Percentiles rank a stretch among this genome's conserved stretches.
phyloP scores from a whole-genome alignment of 1,284 basidiomycete species.

The Ceratobasidium sp. region DNA sequence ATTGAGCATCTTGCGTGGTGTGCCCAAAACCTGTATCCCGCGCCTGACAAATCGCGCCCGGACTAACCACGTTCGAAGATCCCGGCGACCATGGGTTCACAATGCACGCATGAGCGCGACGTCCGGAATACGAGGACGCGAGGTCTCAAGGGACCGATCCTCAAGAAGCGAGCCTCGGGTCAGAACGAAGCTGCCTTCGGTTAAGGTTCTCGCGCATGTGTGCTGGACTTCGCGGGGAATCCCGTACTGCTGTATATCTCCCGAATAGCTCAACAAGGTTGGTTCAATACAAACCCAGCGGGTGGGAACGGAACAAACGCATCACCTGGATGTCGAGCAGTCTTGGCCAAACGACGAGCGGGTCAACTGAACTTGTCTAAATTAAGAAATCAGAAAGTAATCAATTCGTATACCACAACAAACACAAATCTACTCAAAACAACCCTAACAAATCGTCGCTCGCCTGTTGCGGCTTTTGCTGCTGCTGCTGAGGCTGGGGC shows the following conservation, averaged over 20 bases:
- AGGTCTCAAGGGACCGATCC: slow-evolving; percentile 3
- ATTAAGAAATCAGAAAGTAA: slow-evolving; percentile 7
- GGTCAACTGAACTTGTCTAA: background rate
- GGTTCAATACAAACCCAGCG: background rate
- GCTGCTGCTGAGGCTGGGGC: slow-evolving; percentile 53
- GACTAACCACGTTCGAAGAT: background rate
- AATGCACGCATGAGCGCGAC: slow-evolving; percentile 13
- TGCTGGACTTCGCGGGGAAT: background rate
- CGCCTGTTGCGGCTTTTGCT: slow-evolving; percentile 52
- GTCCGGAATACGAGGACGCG: slow-evolving; percentile 1
- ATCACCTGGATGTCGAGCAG: background rate
- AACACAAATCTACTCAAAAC: slow-evolving; percentile 55
- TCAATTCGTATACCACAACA: slow-evolving; percentile 28
- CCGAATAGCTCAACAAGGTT: background rate
- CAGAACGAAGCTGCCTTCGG: slow-evolving; percentile 33
- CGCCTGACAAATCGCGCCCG: slow-evolving; percentile 5
- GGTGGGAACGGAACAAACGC: background rate
- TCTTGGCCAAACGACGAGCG: background rate
- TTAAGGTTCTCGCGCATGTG: slow-evolving; percentile 16
- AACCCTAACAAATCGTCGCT: slow-evolving; percentile 64
- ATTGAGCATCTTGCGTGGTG: background rate
- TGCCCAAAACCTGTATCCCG: background rate
- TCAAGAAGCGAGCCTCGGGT: slow-evolving; percentile 27
- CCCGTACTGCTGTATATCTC: slow-evolving; percentile 4
- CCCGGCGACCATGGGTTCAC: background rate